A percentile compares a stretch with the other conserved stretches of the same genome.
Evolutionary conservation across 768 basidiomycete species (phyloP).

Genomic region (Mrakia frigida): DNA sequence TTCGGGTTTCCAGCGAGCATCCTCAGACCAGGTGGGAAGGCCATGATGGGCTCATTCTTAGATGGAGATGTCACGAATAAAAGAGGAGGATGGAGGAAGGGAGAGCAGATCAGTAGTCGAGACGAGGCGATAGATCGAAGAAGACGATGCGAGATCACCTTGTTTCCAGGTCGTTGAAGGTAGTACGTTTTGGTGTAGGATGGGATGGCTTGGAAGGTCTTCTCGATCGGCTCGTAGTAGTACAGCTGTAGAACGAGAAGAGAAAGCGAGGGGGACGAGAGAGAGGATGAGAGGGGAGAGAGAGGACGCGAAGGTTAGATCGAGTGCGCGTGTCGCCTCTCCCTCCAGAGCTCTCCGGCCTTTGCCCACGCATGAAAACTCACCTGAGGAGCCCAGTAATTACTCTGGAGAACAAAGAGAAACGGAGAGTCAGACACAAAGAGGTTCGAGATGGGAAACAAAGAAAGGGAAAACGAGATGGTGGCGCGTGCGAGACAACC

Average conservation of each 20-base stretch:
- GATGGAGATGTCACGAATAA: not conserved
- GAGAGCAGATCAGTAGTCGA: too few species aligned
- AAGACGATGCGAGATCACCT: too few species aligned
- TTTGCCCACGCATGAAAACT: not conserved
- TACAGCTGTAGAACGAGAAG: conserved; percentile 36
- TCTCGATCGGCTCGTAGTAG: conserved; percentile 41
- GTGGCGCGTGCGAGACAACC: not conserved
- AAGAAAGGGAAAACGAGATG: not conserved
- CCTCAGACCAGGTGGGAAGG: conserved; percentile 45
- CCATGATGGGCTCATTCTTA: conserved; percentile 41
- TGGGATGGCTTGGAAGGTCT: conserved; percentile 40
- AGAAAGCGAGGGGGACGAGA: too few species aligned
- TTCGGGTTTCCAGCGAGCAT: conserved; percentile 48
- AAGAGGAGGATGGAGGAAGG: too few species aligned
- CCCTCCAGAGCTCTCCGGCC: not conserved
- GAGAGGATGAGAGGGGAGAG: not conserved
- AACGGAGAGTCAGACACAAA: not conserved
- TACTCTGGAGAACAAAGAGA: conserved; percentile 26
- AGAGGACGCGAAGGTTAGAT: not conserved
- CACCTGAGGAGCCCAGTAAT: conserved; percentile 41
- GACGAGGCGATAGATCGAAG: too few species aligned
- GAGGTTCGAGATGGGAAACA: not conserved
- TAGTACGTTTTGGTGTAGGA: conserved; percentile 33
- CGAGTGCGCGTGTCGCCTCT: too few species aligned
- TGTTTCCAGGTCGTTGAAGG: conserved; percentile 35